Evolutionary conservation across 208 protist species (phyloP), one percentile per base, ranked within the genome.

Genomic region (Leishmania mexicana): DNA sequence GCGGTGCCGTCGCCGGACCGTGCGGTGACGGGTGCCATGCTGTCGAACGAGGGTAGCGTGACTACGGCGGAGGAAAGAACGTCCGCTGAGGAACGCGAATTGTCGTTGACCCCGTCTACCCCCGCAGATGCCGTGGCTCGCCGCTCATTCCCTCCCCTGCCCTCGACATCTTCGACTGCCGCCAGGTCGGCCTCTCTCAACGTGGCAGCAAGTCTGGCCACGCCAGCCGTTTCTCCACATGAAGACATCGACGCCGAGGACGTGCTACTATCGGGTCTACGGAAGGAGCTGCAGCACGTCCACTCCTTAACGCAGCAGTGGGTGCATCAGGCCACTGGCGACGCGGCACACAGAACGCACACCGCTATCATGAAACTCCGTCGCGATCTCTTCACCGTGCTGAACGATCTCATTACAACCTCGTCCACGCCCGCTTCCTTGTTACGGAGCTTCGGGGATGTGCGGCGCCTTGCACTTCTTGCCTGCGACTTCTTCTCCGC

Each of bases 401-500:
- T 78, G 54, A 65, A 62, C 24, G 75, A 78, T 58, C 38, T 60
- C 75, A 31, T 78, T 17, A 64, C 75, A 19, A 17, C 40, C 38
- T 58, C 40, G 6, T 19, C 38, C 40, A 57, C 35, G 11, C 5
- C 62, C 28, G 76, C 58, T 15, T 57, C 45, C 58, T n/a, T 58
- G 28, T 57, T 28, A 38, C 24, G 6, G 4, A 6, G 57, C 72
- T 65, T 58, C 72, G n/a, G 57, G 40, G n/a, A 80, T 72, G 42
- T 86, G 53, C 83, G 78, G 0, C 83, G 83, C 24, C 60, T 86
- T 7, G 74, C 81, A 24, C 54, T 77, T 21, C 72, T 80, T 10
- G 83, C 75, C 31, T 75, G 76, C 49, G 64, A 74, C 57, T 87
- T 88, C 51, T 89, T 87, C 57, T 75, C 77, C 62, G 35, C 40